These are phyloP conservation scores for Termitomyces heimii DNA, from an alignment of 768 basidiomycete species.

Conservation along the genomic window DNA sequence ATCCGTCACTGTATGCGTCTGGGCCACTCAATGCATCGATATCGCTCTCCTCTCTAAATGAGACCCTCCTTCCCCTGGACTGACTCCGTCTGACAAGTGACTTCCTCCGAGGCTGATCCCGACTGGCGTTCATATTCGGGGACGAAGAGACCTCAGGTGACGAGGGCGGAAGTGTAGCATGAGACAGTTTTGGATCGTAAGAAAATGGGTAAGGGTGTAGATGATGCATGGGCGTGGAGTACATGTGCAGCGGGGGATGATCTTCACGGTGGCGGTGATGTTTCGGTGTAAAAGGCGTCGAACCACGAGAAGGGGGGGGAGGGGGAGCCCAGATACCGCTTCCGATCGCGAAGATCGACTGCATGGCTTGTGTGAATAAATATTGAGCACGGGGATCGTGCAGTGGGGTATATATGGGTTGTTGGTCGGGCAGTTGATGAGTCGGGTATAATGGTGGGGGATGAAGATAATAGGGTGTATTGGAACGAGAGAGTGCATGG, in stretches of 20 bases:
- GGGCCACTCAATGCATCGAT: conserved; percentile 10
- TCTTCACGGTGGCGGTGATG: conserved; percentile 20
- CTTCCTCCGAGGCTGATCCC: conserved; percentile 18
- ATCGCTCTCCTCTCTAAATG: conserved; percentile 36
- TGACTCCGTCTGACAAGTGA: conserved; percentile 42
- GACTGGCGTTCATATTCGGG: conserved; percentile 22
- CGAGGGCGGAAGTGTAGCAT: conserved; percentile 45
- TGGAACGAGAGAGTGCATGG: conserved; percentile 12
- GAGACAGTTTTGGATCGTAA: conserved; percentile 40
- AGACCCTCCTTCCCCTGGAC: conserved; percentile 51
- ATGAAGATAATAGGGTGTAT: conserved; percentile 13
- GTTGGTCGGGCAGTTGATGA: conserved; percentile 10
- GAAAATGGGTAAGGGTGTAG: conserved; percentile 31
- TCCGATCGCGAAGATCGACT: conserved; percentile 30
- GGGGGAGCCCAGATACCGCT: conserved; percentile 19
- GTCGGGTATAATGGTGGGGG: conserved; percentile 18
- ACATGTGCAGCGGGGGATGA: conserved; percentile 14
- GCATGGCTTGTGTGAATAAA: conserved; percentile 38
- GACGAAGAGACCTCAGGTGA: conserved; percentile 38
- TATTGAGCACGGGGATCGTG: conserved; percentile 35
- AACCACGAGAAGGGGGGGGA: conserved; percentile 13
- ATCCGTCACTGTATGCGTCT: background rate
- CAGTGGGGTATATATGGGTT: conserved; percentile 24
- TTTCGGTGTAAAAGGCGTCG: conserved; percentile 23
- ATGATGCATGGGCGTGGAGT: conserved; percentile 32